Conservation (phyloP, 2,329 filamentous ascomycete genomes). For the Dothistroma septosporum region DNA sequence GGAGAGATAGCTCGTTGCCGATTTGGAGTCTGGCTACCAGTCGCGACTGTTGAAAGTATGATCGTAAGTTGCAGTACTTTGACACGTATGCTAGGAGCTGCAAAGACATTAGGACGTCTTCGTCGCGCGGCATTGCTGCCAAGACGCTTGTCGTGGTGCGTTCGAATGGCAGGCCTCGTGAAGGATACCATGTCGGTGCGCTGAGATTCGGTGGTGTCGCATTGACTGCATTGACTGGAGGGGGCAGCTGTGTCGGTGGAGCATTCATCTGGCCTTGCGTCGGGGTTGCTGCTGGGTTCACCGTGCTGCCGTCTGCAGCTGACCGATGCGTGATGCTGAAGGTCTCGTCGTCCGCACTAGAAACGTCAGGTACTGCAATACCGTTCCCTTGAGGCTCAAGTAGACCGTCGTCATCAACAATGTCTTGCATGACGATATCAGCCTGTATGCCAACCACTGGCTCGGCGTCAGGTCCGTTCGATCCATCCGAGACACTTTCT, state of each 20-base stretch:
- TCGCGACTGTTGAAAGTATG: constrained; percentile 93
- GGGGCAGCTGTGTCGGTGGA: constrained; percentile 36
- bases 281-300: constrained; percentile 64
- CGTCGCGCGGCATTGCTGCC: constrained; percentile 89
- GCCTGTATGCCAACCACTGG: constrained; percentile 76
- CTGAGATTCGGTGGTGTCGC: constrained; percentile 71
- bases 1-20: constrained; percentile 72
- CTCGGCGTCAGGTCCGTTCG: constrained; percentile 69
- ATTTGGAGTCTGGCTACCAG: constrained; percentile 89
- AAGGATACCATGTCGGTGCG: constrained; percentile 41
- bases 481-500: constrained; percentile 73
- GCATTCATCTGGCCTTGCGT: constrained; percentile 43
- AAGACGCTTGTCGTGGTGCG: constrained; percentile 60
- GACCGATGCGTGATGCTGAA: constrained; percentile 92
- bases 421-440: constrained; percentile 80
- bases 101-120: constrained; percentile 96
- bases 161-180: constrained; percentile 26
- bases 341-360: constrained; percentile 78
- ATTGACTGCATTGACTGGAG: constrained; percentile 61
- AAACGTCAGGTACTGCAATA: constrained; percentile 74
- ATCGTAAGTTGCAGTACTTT: constrained; percentile 93
- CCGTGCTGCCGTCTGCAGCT: constrained; percentile 77
- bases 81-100: constrained; percentile 96
- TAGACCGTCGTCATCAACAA: constrained; percentile 76
- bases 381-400: constrained; percentile 62